Evolutionary conservation across 2,329 filamentous ascomycete genomes (phyloP).

Genomic region (Colletotrichum eleusines): DNA sequence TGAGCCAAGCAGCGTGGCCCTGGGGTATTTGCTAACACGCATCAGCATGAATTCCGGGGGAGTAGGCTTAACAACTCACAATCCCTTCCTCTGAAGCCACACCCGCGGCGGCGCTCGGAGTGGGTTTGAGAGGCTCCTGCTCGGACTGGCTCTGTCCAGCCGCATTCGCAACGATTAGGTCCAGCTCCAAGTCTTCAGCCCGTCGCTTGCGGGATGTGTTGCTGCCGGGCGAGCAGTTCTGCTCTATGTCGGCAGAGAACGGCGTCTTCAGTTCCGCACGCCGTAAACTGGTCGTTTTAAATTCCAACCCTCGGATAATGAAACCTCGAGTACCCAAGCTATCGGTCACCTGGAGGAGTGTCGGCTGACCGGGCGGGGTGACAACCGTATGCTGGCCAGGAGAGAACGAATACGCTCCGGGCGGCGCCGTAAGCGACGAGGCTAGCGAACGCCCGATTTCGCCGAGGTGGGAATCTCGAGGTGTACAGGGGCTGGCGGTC

Average conservation of each 20-base stretch:
- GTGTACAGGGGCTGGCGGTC: background rate
- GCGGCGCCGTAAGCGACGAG: background rate
- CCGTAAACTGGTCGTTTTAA: background rate
- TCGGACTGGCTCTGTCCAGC: background rate
- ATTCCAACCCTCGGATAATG: background rate
- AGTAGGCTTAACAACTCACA: conserved; percentile 6
- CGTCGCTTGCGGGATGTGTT: conserved; percentile 46
- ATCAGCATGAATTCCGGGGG: background rate
- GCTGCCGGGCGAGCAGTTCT: background rate
- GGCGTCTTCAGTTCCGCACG: background rate
- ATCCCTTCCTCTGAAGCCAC: conserved; percentile 8
- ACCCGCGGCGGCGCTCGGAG: background rate
- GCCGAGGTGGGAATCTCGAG: background rate
- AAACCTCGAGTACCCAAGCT: background rate
- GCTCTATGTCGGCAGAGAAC: background rate
- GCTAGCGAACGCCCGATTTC: background rate
- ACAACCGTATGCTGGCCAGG: background rate
- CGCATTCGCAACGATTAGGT: conserved; percentile 46
- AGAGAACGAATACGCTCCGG: background rate
- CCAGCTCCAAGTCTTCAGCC: conserved; percentile 49
- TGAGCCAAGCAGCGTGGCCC: conserved; percentile 23
- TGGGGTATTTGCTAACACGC: background rate
- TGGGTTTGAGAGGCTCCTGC: conserved; percentile 5
- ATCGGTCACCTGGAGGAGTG: background rate
- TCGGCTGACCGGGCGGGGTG: background rate